These are phyloP conservation scores for Amniculicola lignicola DNA, from an alignment of 495 filamentous ascomycete species.

Conservation along the genomic window DNA sequence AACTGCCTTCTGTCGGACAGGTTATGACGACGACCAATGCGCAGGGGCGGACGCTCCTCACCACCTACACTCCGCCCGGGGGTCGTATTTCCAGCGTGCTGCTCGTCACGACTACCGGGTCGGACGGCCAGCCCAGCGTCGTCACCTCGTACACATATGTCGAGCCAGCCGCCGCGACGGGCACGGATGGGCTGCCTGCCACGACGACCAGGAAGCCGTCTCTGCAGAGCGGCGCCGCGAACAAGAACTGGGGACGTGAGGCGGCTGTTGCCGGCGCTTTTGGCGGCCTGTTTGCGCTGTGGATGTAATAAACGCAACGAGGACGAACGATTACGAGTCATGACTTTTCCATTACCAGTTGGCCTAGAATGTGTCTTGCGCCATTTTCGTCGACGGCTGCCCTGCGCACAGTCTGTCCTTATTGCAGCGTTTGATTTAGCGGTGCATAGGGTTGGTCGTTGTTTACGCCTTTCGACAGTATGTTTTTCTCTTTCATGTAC, in stretches of 20 bases:
- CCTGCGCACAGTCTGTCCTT: no score
- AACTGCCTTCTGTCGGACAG: slow-evolving; percentile 37
- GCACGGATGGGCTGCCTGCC: background rate
- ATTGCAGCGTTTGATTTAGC: no score
- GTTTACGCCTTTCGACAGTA: no score
- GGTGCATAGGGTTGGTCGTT: no score
- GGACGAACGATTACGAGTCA: no score
- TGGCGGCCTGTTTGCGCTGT: slow-evolving; percentile 30
- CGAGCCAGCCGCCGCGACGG: slow-evolving; percentile 11
- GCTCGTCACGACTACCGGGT: slow-evolving; percentile 37
- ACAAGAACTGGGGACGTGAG: slow-evolving; percentile 11
- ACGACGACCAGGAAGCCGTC: slow-evolving; percentile 21
- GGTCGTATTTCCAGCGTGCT: slow-evolving; percentile 36
- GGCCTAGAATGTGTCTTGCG: no score
- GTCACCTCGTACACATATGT: slow-evolving; percentile 39
- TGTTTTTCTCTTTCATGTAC: no score
- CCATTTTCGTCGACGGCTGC: no score
- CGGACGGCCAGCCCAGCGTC: slow-evolving; percentile 38
- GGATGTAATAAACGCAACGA: no score
- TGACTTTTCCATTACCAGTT: no score
- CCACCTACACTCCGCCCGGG: slow-evolving; percentile 41
- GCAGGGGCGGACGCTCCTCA: slow-evolving; percentile 37
- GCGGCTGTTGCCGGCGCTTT: slow-evolving; percentile 37
- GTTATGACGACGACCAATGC: slow-evolving; percentile 41
- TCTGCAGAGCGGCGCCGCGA: slow-evolving; percentile 30